Conservation (phyloP, 768 basidiomycete genomes). For the Scleroderma bovista region DNA sequence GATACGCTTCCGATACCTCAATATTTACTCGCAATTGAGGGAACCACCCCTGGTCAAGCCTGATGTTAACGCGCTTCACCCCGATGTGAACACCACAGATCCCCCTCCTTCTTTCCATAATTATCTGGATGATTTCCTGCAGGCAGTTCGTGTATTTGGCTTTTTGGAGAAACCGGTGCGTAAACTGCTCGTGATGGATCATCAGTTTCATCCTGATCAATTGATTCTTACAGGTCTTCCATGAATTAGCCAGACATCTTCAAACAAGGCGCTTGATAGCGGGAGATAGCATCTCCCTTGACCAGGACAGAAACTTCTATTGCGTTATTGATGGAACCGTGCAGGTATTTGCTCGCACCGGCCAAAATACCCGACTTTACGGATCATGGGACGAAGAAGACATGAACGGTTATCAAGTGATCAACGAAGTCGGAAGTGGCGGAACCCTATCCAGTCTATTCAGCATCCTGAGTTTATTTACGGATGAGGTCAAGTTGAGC, state of each 20-base stretch:
- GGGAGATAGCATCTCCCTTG: slow-evolving; percentile 88
- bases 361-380: slow-evolving; percentile 43
- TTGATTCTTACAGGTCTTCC: slow-evolving; percentile 64
- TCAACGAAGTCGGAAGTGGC: slow-evolving; percentile 94
- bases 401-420: slow-evolving; percentile 91
- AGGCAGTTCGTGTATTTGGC: slow-evolving; percentile 95
- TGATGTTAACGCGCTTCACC: slow-evolving; percentile 83
- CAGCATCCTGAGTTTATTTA: slow-evolving; percentile 95
- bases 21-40: slow-evolving; percentile 68
- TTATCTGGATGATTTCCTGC: slow-evolving; percentile 94
- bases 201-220: neutral
- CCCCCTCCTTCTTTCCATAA: slow-evolving; percentile 82
- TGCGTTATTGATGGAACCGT: slow-evolving; percentile 98
- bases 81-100: slow-evolving; percentile 79
- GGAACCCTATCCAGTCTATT: slow-evolving; percentile 95
- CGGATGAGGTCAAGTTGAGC: slow-evolving; percentile 86
- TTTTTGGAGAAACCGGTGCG: slow-evolving; percentile 93
- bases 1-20: slow-evolving; percentile 78
- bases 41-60: slow-evolving; percentile 80
- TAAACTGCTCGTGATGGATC: neutral
- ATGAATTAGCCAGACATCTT: slow-evolving; percentile 92
- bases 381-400: slow-evolving; percentile 77
- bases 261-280: slow-evolving; percentile 95
- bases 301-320: slow-evolving; percentile 93
- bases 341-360: slow-evolving; percentile 81